Base-by-base conservation (phyloP, 1,284 basidiomycete genomes). In the Papiliotrema terrestris region DNA sequence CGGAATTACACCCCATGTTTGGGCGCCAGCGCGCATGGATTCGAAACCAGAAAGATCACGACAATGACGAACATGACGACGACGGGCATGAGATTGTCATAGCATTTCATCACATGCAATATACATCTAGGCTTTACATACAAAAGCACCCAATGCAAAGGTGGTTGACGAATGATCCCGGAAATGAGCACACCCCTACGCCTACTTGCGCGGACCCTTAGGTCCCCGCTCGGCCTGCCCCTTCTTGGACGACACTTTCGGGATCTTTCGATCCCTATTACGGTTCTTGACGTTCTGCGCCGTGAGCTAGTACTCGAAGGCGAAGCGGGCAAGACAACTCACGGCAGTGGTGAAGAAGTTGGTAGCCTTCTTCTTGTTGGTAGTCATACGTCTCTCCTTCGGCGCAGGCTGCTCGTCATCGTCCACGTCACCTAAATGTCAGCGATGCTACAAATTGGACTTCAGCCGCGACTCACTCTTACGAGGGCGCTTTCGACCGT, bases 281-380 rank as follows among this genome's bases (percentile, higher is more conserved):
- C 87, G 89, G 78, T 92, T 93, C 80, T 94, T 93, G 69, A 93
- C 90, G 67, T 93, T 93, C 68, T 69, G 15, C 17, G 15, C 17
- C 32, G 45, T 55, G 36, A 51, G 48, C 37, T 14, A n/a, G 41
- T 2, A 45, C 5, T 25, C 22, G 20, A 32, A 45, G 36, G 38
- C 20, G 2, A 5, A 29, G 19, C n/a, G 1, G 2, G 17, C 36
- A 26, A 32, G 53, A 4, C 25, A 5, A 64, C 59, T 62, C 54
- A 65, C 64, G 19, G 88, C 83, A 46, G 73, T 81, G 8, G 87
- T 85, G 79, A 91, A 97, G 81, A 93, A 98, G 79, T 98, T 98
- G 56, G 83, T 83, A 17, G 90, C 85, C 78, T 91, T 94, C 79
- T 86, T 87, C 88, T 95, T 96, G 80, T 86, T 90, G 2, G 92